Conservation (phyloP, 2,329 filamentous ascomycete genomes). For the Scedosporium dehoogii region DNA sequence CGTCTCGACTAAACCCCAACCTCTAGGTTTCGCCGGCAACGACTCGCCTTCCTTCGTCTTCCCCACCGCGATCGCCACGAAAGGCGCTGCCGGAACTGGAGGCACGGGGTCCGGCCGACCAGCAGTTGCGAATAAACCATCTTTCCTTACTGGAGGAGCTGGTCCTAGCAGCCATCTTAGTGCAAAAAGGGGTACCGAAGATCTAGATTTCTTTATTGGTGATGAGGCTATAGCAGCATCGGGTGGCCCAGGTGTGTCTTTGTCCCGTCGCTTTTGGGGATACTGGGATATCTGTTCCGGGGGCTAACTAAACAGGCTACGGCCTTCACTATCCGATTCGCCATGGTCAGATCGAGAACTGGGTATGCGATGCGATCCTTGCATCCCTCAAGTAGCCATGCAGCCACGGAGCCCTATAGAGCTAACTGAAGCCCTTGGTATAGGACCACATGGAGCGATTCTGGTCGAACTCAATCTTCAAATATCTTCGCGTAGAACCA, state of each 20-base stretch:
- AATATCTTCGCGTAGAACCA: conserved; percentile 94
- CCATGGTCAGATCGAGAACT: conserved; percentile 98
- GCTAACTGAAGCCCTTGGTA: conserved; percentile 4
- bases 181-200: conserved; percentile 89
- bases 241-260: conserved; percentile 61
- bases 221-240: conserved; percentile 86
- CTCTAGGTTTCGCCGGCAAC: conserved; percentile 89
- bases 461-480: conserved; percentile 99
- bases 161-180: conserved; percentile 75
- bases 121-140: conserved; percentile 86
- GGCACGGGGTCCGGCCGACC: conserved; percentile 81
- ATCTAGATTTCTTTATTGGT: conserved; percentile 97
- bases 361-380: conserved; percentile 48
- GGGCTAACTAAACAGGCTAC: conserved; percentile 52
- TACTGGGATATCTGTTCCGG: conserved; percentile 8
- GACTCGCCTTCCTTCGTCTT: conserved; percentile 99
- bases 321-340: conserved; percentile 95
- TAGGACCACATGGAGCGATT: conserved; percentile 99
- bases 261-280: neutral
- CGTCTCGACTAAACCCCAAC: neutral
- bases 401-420: neutral
- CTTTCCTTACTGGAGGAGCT: conserved; percentile 84
- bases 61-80: conserved; percentile 95
- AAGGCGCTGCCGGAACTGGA: conserved; percentile 61
- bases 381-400: neutral